Conservation (phyloP, 2,329 filamentous ascomycete genomes). For the Xylariaceae sp. region DNA sequence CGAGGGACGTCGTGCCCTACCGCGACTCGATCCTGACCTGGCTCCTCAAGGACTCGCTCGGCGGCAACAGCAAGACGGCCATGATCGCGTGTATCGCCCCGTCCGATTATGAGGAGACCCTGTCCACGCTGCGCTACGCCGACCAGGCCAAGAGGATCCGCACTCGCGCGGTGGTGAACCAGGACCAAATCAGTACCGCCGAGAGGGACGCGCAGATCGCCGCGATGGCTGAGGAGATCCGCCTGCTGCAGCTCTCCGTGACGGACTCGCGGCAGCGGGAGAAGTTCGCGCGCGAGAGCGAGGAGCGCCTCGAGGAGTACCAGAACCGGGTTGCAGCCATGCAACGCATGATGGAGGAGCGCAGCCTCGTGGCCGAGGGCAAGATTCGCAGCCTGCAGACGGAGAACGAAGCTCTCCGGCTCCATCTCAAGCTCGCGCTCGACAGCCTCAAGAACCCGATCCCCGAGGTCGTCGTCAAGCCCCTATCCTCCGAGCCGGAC, state of each 20-base stretch:
- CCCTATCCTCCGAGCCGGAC: slow-evolving; percentile 23
- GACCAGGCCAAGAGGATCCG: slow-evolving; percentile 97
- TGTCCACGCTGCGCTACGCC: slow-evolving; percentile 92
- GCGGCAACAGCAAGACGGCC: slow-evolving; percentile 95
- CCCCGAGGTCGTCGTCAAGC: slow-evolving; percentile 46
- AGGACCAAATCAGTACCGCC: slow-evolving; percentile 86
- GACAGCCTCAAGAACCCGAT: slow-evolving; percentile 90
- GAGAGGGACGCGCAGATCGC: slow-evolving; percentile 91
- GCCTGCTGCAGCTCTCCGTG: slow-evolving; percentile 70
- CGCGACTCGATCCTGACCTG: slow-evolving; percentile 79
- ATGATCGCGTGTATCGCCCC: slow-evolving; percentile 99
- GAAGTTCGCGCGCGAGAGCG: slow-evolving; percentile 66
- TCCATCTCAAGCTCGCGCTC: slow-evolving; percentile 83
- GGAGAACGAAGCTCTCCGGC: slow-evolving; percentile 81
- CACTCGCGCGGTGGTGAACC: slow-evolving; percentile 89
- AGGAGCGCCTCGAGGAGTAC: slow-evolving; percentile 88
- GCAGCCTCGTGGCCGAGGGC: slow-evolving; percentile 80
- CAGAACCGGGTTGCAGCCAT: slow-evolving; percentile 83
- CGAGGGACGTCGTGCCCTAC: slow-evolving; percentile 68
- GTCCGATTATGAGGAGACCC: slow-evolving; percentile 92
- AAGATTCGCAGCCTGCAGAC: slow-evolving; percentile 88
- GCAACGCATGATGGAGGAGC: slow-evolving; percentile 96
- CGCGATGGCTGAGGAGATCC: slow-evolving; percentile 94
- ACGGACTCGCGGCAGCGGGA: slow-evolving; percentile 62
- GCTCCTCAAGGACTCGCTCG: slow-evolving; percentile 92